phyloP scores from a whole-genome alignment of 768 basidiomycete genomes.

The Hortiboletus campestris region DNA sequence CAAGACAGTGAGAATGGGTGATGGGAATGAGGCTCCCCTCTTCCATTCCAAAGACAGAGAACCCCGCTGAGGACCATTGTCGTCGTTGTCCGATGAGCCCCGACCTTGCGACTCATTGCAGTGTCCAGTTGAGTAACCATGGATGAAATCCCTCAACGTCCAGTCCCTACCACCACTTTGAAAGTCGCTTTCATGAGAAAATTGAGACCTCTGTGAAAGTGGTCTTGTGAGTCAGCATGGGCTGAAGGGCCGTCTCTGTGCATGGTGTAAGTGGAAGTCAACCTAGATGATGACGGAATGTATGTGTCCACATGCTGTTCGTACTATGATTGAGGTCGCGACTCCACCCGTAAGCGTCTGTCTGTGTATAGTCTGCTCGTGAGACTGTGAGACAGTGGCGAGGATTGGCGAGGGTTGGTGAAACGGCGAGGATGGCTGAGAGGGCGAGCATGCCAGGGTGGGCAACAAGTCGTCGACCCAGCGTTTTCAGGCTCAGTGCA shows the following conservation, averaged over 20 bases:
- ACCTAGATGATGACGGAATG: slow-evolving; percentile 44
- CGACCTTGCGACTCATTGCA: slow-evolving; percentile 48
- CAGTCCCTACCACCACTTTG: slow-evolving; percentile 44
- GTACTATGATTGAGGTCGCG: slow-evolving; percentile 40
- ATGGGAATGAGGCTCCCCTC: slow-evolving; percentile 23
- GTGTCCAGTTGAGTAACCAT: slow-evolving; percentile 40
- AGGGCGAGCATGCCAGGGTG: too few species aligned
- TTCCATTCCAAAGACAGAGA: slow-evolving; percentile 47
- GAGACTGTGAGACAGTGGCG: slow-evolving; percentile 26
- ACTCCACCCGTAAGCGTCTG: slow-evolving; percentile 51
- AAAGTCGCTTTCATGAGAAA: slow-evolving; percentile 41
- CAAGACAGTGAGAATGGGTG: too few species aligned
- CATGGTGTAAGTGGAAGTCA: slow-evolving; percentile 44
- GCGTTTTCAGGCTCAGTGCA: too few species aligned
- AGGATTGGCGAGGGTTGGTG: too few species aligned
- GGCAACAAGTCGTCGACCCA: too few species aligned
- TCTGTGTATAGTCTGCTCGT: slow-evolving; percentile 50
- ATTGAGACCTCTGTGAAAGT: slow-evolving; percentile 42
- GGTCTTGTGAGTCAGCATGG: slow-evolving; percentile 46
- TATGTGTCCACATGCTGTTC: slow-evolving; percentile 44
- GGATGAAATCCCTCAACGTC: slow-evolving; percentile 46
- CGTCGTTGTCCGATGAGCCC: slow-evolving; percentile 40
- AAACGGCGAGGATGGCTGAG: too few species aligned
- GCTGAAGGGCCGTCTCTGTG: slow-evolving; percentile 55
- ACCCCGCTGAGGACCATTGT: slow-evolving; percentile 39